Percentiles rank a stretch among this genome's conserved stretches.
Evolutionary conservation across 768 basidiomycete species (phyloP).

Genomic region (Hirschioporus abietinus): DNA sequence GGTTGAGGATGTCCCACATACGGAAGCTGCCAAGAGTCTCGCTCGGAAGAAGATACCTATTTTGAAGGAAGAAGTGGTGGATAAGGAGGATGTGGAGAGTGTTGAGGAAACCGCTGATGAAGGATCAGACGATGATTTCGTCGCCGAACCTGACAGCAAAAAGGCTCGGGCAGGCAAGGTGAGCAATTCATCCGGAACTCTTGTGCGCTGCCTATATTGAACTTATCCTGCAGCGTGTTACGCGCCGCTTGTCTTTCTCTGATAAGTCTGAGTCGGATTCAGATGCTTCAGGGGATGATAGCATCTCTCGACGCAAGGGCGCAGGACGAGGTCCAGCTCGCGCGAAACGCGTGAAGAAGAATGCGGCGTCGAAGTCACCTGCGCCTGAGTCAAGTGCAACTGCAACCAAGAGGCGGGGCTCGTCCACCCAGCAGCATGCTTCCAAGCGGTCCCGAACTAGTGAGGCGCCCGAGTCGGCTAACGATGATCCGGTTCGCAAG

Average conservation of each 20-base stretch:
- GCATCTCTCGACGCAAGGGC: slow-evolving; percentile 11
- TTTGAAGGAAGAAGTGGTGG: slow-evolving; percentile 35
- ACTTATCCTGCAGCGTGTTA: slow-evolving; percentile 2
- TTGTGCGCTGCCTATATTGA: slow-evolving; percentile 6
- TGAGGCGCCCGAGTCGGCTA: slow-evolving; percentile 26
- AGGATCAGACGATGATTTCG: slow-evolving; percentile 70
- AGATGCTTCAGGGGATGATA: slow-evolving; percentile 9
- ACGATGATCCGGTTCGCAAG: slow-evolving; percentile 71
- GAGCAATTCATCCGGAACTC: slow-evolving; percentile 21
- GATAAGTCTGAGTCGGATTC: slow-evolving; percentile 4
- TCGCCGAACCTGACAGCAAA: slow-evolving; percentile 39
- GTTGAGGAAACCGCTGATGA: slow-evolving; percentile 24
- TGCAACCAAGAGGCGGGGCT: slow-evolving; percentile 53
- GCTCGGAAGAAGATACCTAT: not conserved
- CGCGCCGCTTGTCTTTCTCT: not conserved
- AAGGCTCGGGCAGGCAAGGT: slow-evolving; percentile 40
- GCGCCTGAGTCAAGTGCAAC: slow-evolving; percentile 19
- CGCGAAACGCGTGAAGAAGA: slow-evolving; percentile 12
- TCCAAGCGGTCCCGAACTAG: slow-evolving; percentile 45
- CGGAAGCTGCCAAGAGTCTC: not conserved
- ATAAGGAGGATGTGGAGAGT: slow-evolving; percentile 20
- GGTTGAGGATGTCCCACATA: slow-evolving; percentile 29
- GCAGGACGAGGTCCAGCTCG: slow-evolving; percentile 16
- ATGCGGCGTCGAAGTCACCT: not conserved
- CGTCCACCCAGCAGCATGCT: slow-evolving; percentile 32